phyloP scores from a whole-genome alignment of 805 yeast species.

The Wickerhamomyces sydowiorum region DNA sequence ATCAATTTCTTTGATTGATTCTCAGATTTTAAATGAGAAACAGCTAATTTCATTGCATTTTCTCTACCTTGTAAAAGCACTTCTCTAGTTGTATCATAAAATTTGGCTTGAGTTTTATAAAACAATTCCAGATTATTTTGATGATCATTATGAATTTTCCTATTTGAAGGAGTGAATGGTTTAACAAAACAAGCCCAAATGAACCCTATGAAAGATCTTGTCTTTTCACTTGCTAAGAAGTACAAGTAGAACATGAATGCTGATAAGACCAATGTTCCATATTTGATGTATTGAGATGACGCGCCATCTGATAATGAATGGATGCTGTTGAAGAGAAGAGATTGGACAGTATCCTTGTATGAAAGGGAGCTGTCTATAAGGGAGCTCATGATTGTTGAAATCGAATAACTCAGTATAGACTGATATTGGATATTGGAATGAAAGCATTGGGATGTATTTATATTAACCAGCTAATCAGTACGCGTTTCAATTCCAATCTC shows the following conservation, averaged over 20 bases:
- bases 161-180: constrained; percentile 22
- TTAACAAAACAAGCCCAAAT: constrained; percentile 30
- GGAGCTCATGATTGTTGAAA: neutral
- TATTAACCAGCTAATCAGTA: no score
- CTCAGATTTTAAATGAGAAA: constrained; percentile 40
- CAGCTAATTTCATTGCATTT: constrained; percentile 53
- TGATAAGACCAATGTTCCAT: neutral
- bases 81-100: constrained; percentile 69
- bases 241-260: neutral
- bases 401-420: no score
- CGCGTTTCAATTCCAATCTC: no score
- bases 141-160: constrained; percentile 23
- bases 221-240: constrained; percentile 9
- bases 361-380: neutral
- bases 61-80: constrained; percentile 66
- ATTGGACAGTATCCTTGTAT: neutral
- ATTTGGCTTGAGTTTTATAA: constrained; percentile 70
- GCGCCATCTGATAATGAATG: neutral
- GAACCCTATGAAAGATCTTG: constrained; percentile 20
- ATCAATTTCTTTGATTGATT: constrained; percentile 38
- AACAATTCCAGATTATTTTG: constrained; percentile 47
- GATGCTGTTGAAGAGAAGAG: neutral
- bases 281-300: neutral
- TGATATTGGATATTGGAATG: no score
- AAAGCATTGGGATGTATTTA: no score